Evolutionary conservation across 768 basidiomycete genomes (phyloP).

Genomic region (Boletus rubroflammeus): DNA sequence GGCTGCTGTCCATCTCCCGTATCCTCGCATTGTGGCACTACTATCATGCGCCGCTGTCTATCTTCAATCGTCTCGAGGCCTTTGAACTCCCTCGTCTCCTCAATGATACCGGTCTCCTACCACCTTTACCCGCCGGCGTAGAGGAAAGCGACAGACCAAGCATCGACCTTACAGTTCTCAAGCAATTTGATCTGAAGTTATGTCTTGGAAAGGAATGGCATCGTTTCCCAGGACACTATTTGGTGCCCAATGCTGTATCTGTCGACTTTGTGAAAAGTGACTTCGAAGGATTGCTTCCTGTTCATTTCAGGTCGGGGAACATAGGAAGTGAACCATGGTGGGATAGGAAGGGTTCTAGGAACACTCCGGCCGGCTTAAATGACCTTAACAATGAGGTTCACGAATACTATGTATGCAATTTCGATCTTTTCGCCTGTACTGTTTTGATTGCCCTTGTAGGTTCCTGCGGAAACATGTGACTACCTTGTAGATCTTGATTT

Average conservation of each 20-base stretch:
- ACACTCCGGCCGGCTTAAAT: slow-evolving; percentile 68
- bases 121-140: slow-evolving; percentile 38
- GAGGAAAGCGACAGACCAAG: slow-evolving; percentile 44
- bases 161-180: slow-evolving; percentile 67
- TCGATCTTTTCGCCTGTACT: not conserved
- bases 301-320: slow-evolving; percentile 57
- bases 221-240: slow-evolving; percentile 86
- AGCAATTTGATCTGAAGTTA: slow-evolving; percentile 65
- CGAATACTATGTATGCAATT: slow-evolving; percentile 67
- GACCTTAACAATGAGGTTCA: slow-evolving; percentile 81
- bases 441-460: slow-evolving; percentile 39
- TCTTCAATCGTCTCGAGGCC: slow-evolving; percentile 68
- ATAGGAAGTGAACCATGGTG: slow-evolving; percentile 27
- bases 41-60: slow-evolving; percentile 83
- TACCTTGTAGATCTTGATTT: slow-evolving; percentile 92
- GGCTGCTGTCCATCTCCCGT: slow-evolving; percentile 72
- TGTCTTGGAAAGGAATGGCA: slow-evolving; percentile 97
- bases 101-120: slow-evolving; percentile 63
- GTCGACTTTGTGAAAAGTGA: slow-evolving; percentile 92
- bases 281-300: slow-evolving; percentile 85
- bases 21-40: slow-evolving; percentile 81
- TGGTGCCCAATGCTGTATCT: slow-evolving; percentile 77
- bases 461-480: slow-evolving; percentile 70
- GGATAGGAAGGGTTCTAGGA: slow-evolving; percentile 54
- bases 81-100: slow-evolving; percentile 80